Percentiles rank a stretch among this genome's conserved stretches.
phyloP scores from a whole-genome alignment of 176 grass and related monocot genomes.

The Oryza meyeriana region DNA sequence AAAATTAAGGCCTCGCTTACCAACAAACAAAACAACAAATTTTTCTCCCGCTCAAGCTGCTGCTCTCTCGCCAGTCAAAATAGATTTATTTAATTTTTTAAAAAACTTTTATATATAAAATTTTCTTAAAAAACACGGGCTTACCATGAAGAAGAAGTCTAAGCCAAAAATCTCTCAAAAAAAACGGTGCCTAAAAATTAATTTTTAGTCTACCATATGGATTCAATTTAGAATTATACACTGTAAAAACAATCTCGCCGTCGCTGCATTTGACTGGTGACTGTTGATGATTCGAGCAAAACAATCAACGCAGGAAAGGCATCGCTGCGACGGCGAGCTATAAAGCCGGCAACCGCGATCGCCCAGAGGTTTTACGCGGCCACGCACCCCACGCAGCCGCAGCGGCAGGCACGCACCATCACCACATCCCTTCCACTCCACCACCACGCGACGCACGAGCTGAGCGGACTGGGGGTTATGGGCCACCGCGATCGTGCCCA shows the following conservation, averaged over 20 bases:
- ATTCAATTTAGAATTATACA: not conserved
- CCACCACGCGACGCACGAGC: not conserved
- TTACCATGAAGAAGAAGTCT: too few species aligned
- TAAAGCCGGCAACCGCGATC: not conserved
- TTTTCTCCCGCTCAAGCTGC: not conserved
- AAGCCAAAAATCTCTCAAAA: too few species aligned
- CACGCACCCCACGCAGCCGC: not conserved
- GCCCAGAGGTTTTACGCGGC: slow-evolving; percentile 1
- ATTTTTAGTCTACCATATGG: too few species aligned
- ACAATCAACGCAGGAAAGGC: not conserved
- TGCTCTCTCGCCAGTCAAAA: too few species aligned
- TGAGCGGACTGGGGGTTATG: not conserved
- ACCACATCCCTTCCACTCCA: not conserved
- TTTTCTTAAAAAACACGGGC: too few species aligned
- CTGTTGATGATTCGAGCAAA: not conserved
- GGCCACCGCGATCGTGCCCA: slow-evolving; percentile 20
- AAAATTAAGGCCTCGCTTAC: not conserved
- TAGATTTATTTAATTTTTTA: too few species aligned
- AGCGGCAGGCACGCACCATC: not conserved
- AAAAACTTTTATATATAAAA: too few species aligned
- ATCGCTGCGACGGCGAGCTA: not conserved
- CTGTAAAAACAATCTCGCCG: too few species aligned
- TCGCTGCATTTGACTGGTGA: too few species aligned
- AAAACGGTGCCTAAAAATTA: too few species aligned
- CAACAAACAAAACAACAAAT: not conserved